Percentiles rank a stretch among this genome's conserved stretches.
phyloP scores from a whole-genome alignment of 2,329 filamentous ascomycete genomes.

The Talaromyces amestolkiae region DNA sequence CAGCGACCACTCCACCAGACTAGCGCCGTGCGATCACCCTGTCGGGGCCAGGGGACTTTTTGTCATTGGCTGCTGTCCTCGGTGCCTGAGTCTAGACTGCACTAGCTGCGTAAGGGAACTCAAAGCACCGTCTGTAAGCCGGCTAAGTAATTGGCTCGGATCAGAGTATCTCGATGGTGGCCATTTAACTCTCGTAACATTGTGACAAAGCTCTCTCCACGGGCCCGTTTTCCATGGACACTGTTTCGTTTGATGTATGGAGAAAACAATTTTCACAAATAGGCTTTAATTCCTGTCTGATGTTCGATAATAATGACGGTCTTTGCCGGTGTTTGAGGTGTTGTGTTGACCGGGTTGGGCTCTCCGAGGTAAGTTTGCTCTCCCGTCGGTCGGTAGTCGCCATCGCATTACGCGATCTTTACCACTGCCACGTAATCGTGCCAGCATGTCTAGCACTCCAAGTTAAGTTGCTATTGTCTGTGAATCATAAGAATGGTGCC shows the following conservation, averaged over 20 bases:
- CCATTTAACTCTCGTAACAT: not conserved
- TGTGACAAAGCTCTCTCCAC: not conserved
- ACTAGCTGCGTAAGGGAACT: not conserved
- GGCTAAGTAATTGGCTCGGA: not conserved
- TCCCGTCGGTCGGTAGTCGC: not conserved
- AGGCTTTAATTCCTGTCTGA: not conserved
- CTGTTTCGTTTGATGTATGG: not conserved
- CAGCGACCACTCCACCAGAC: not conserved
- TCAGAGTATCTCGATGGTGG: not conserved
- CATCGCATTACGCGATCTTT: conserved; percentile 11
- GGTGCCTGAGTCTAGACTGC: conserved; percentile 7
- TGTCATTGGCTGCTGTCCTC: not conserved
- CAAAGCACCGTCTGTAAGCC: not conserved
- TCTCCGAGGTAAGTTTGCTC: not conserved
- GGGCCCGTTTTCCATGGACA: not conserved
- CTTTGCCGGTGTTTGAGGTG: not conserved
- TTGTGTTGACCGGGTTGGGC: not conserved
- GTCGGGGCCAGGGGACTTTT: not conserved
- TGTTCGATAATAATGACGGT: not conserved
- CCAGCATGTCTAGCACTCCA: not conserved
- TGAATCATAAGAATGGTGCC: not conserved
- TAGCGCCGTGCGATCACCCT: conserved; percentile 1
- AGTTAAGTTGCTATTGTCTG: not conserved
- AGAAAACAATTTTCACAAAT: not conserved
- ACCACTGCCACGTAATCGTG: not conserved